phyloP scores from a whole-genome alignment of 176 grass and related monocot species.

The Oryza brachyantha region DNA sequence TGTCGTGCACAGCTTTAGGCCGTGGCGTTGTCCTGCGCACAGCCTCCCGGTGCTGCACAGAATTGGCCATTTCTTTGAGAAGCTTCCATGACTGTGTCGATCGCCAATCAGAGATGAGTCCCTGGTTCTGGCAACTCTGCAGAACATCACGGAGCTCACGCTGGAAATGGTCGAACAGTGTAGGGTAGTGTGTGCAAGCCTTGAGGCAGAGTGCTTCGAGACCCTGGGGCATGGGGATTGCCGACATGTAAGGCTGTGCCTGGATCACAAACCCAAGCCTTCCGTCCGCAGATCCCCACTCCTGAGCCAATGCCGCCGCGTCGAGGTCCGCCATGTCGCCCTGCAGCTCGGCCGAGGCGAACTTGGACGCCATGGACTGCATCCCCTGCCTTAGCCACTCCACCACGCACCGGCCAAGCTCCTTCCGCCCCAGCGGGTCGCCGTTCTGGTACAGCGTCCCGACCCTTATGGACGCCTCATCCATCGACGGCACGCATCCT shows the following conservation, averaged over 20 bases:
- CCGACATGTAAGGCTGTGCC: conserved; percentile 69
- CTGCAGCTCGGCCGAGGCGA: conserved; percentile 60
- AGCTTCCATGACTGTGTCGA: conserved; percentile 66
- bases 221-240: conserved; percentile 83
- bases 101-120: conserved; percentile 49
- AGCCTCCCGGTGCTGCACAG: conserved; percentile 55
- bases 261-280: conserved; percentile 74
- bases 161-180: conserved; percentile 93
- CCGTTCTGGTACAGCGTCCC: conserved; percentile 70
- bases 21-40: conserved; percentile 44
- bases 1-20: conserved; percentile 50
- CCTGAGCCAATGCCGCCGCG: conserved; percentile 7
- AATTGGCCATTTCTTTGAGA: conserved; percentile 72
- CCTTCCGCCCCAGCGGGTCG: conserved; percentile 67
- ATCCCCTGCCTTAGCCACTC: conserved; percentile 83
- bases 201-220: conserved; percentile 93
- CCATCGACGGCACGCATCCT: conserved; percentile 61
- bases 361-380: conserved; percentile 78
- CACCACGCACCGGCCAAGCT: conserved; percentile 75
- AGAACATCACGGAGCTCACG: conserved; percentile 74
- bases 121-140: conserved; percentile 43
- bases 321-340: conserved; percentile 65
- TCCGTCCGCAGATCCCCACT: conserved; percentile 36
- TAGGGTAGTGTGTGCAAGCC: conserved; percentile 89
- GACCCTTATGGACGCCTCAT: conserved; percentile 75